Percentiles rank a stretch among this genome's conserved stretches.
Conservation (phyloP, 192 early-diverging fungal species). For the Chytriomyces hyalinus region DNA sequence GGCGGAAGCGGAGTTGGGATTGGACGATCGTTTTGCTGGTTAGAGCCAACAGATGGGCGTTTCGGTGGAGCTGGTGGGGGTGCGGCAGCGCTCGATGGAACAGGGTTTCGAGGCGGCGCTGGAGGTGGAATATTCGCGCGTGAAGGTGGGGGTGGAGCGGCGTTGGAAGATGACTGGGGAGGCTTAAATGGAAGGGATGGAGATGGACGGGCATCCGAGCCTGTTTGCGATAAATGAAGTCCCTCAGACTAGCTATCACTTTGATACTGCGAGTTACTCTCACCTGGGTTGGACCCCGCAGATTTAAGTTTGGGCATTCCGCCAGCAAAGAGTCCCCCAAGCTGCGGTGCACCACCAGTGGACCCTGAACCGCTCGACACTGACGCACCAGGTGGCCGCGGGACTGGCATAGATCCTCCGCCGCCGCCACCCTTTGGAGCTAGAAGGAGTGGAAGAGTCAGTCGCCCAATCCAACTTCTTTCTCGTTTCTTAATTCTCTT, state of each 20-base stretch:
- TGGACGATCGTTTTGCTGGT: conserved; percentile 1
- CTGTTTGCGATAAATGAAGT: too few species aligned
- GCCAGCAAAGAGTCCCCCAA: conserved; percentile 63
- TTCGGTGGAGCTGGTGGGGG: conserved; percentile 27
- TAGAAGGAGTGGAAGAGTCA: background rate
- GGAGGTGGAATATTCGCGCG: conserved; percentile 34
- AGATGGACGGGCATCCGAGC: conserved; percentile 9
- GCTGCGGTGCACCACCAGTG: conserved; percentile 42
- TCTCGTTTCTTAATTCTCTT: conserved; percentile 5
- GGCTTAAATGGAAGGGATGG: conserved; percentile 18
- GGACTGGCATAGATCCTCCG: conserved; percentile 35
- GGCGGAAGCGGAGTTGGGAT: conserved; percentile 24
- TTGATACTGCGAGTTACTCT: background rate
- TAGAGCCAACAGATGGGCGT: conserved; percentile 17
- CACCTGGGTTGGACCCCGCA: conserved; percentile 33
- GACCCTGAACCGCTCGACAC: conserved; percentile 34
- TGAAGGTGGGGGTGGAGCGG: conserved; percentile 19
- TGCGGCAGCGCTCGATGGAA: conserved; percentile 25
- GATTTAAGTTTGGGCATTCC: conserved; percentile 64
- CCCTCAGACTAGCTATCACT: background rate
- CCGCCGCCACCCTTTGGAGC: conserved; percentile 43
- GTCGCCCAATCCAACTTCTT: background rate
- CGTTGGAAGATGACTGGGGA: background rate
- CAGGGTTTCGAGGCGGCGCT: conserved; percentile 3
- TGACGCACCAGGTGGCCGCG: conserved; percentile 32